Conservation (phyloP, 108 stramenopile genomes). For the Nitzschia sp. region DNA sequence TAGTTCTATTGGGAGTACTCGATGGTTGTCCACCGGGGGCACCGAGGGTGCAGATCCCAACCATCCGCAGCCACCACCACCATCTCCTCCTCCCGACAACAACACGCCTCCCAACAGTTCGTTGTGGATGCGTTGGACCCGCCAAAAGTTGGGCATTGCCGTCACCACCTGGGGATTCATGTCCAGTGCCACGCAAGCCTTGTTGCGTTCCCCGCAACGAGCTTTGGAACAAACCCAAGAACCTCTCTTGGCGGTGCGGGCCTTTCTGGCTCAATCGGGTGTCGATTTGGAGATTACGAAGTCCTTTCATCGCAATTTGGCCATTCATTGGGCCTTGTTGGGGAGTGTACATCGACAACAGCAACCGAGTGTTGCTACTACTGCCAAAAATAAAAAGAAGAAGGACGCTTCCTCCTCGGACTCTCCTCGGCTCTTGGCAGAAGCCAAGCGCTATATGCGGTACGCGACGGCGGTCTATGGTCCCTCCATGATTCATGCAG, state of each 20-base stretch:
- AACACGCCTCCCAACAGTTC: too few relatives aligned
- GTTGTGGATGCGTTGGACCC: slow-evolving; percentile 4
- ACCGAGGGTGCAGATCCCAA: too few relatives aligned
- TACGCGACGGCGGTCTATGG: slow-evolving; percentile 58
- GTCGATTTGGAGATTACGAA: slow-evolving; percentile 41
- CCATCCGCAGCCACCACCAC: too few relatives aligned
- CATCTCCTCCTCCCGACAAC: too few relatives aligned
- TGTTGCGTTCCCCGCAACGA: slow-evolving; percentile 25
- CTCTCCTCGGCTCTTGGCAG: slow-evolving; percentile 6
- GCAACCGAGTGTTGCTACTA: neutral
- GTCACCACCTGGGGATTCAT: slow-evolving; percentile 38
- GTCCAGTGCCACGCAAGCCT: slow-evolving; percentile 24
- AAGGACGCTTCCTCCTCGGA: neutral
- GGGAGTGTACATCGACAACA: slow-evolving; percentile 27
- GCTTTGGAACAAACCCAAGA: slow-evolving; percentile 19
- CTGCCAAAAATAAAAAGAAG: slow-evolving; percentile 11
- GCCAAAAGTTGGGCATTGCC: slow-evolving; percentile 22
- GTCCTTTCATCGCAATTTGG: slow-evolving; percentile 20
- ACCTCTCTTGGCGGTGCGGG: slow-evolving; percentile 21
- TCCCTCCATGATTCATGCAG: slow-evolving; percentile 43
- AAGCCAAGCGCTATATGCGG: slow-evolving; percentile 40
- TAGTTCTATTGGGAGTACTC: too few relatives aligned
- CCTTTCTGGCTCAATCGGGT: slow-evolving; percentile 28
- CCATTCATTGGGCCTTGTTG: slow-evolving; percentile 26
- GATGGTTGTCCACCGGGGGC: too few relatives aligned